Evolutionary conservation across 2,329 filamentous ascomycete species (phyloP).

Genomic region (Exutisphaerella laricina): DNA sequence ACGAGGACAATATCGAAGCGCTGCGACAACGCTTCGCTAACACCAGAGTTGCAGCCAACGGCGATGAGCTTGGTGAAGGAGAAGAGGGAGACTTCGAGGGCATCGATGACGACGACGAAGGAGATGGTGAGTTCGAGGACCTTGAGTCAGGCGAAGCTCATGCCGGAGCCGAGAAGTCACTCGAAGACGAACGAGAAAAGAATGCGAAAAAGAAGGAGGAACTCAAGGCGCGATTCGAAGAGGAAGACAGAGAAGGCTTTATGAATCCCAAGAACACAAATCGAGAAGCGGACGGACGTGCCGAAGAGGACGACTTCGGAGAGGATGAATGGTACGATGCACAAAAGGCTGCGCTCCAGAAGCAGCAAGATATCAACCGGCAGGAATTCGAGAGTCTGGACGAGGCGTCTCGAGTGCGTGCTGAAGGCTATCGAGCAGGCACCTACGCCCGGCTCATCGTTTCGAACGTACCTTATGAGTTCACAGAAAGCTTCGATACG

Average conservation of each 20-base stretch:
- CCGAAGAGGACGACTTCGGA: slow-evolving; percentile 72
- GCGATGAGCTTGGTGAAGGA: slow-evolving; percentile 47
- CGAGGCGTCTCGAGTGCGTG: slow-evolving; percentile 70
- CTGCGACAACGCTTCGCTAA: slow-evolving; percentile 72
- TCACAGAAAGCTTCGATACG: slow-evolving; percentile 74
- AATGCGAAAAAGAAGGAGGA: slow-evolving; percentile 94
- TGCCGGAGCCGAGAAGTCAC: slow-evolving; percentile 18
- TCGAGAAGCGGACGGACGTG: slow-evolving; percentile 58
- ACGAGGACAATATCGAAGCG: slow-evolving; percentile 68
- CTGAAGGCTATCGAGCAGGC: slow-evolving; percentile 87
- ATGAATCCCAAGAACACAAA: slow-evolving; percentile 81
- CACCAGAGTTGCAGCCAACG: slow-evolving; percentile 52
- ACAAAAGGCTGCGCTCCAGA: slow-evolving; percentile 90
- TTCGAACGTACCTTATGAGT: slow-evolving; percentile 84
- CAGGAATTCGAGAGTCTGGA: slow-evolving; percentile 86
- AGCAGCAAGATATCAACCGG: slow-evolving; percentile 95
- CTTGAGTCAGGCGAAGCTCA: slow-evolving; percentile 68
- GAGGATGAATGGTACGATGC: slow-evolving; percentile 99
- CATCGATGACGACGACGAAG: slow-evolving; percentile 58
- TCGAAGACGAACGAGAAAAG: slow-evolving; percentile 67
- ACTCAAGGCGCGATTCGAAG: slow-evolving; percentile 87
- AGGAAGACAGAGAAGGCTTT: slow-evolving; percentile 96
- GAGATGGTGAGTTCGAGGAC: slow-evolving; percentile 79
- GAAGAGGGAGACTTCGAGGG: slow-evolving; percentile 45
- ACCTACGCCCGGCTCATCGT: slow-evolving; percentile 90